A percentile compares a stretch with the other conserved stretches of the same genome.
Conservation (phyloP, 768 basidiomycete genomes). For the Lentinula sp. region DNA sequence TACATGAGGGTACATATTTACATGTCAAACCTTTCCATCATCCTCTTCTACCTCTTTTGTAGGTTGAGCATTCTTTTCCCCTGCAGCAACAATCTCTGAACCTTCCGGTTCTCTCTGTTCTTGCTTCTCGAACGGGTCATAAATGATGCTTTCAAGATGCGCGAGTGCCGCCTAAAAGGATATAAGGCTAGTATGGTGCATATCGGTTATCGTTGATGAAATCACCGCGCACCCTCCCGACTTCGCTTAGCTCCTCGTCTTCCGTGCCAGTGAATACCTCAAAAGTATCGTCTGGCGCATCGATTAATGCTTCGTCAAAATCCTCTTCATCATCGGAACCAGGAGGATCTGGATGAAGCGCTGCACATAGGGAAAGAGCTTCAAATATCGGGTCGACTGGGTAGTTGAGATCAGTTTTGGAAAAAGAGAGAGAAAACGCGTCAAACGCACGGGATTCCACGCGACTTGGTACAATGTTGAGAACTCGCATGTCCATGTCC, state of each 20-base stretch:
- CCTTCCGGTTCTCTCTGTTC: background rate
- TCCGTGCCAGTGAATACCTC: conserved; percentile 50
- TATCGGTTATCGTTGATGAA: conserved; percentile 72
- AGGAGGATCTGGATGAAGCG: conserved; percentile 72
- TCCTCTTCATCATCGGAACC: conserved; percentile 38
- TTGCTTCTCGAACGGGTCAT: conserved; percentile 35
- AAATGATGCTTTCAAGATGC: conserved; percentile 78
- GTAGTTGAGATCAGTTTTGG: background rate
- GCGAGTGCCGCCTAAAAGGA: conserved; percentile 66
- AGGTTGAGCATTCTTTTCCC: background rate
- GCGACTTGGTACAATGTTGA: conserved; percentile 66
- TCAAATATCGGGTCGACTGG: conserved; percentile 84
- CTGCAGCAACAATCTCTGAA: background rate
- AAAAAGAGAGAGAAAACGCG: background rate
- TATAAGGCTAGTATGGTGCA: conserved; percentile 65
- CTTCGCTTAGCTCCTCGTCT: conserved; percentile 73
- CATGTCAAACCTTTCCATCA: background rate
- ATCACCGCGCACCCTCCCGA: conserved; percentile 93
- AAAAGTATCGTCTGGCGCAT: conserved; percentile 46
- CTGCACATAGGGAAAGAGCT: conserved; percentile 78
- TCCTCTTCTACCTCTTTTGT: background rate
- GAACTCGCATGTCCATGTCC: conserved; percentile 60
- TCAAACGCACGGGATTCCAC: conserved; percentile 50
- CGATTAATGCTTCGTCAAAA: conserved; percentile 50
- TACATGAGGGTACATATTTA: no score